Base-by-base conservation (phyloP, 495 filamentous ascomycete species). In the Schizothecium vesticola region DNA sequence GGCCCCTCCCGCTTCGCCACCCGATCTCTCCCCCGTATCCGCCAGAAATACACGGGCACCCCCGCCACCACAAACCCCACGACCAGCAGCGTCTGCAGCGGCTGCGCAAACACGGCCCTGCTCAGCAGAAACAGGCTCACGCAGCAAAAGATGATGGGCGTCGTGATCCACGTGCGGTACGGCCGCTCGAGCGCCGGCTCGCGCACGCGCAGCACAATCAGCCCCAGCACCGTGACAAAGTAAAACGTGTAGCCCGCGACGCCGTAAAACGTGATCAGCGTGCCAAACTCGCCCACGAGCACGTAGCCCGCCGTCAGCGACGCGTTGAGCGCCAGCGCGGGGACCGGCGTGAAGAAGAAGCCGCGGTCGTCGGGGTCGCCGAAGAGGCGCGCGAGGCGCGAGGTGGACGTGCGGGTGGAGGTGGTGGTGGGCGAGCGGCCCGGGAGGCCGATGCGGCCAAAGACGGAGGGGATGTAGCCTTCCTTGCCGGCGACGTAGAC, bases 201-300 rank as follows among this genome's bases (percentile, higher is more conserved):
- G 55, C 86, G 86, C n/a, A 97, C 90, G 25, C 95, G 83, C 69
- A 99, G 82, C 31, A 98, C 87, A 65, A 99, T 96, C 29, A 99
- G 83, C 0, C 95, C 95, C 0, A 99, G 87, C 1, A 99, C 95
- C 0, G 94, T 96, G 33, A 96, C 76, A 79, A 99, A 99, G 80
- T 99, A 99, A 76, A 98, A 98, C 0, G 90, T 91, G 76, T 98
- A 99, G 8, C 93, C 93, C 3, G 94, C 95, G 0, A 99, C 95
- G 29, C 96, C 95, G 80, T 97, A 97, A 79, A 99, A 99, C 6
- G 93, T 97, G 61, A 97, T 82, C 1, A 99, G 86, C 4, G 94
- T 97, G 24, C 86, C 84, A 76, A 99, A 99, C 73, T 96, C 92
- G 76, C 95, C 96, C 29, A 95, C 87, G 11, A 90, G 68, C 65